Evolutionary conservation across 805 yeast genomes (phyloP).

Genomic region (Nadsonia fulvescens): DNA sequence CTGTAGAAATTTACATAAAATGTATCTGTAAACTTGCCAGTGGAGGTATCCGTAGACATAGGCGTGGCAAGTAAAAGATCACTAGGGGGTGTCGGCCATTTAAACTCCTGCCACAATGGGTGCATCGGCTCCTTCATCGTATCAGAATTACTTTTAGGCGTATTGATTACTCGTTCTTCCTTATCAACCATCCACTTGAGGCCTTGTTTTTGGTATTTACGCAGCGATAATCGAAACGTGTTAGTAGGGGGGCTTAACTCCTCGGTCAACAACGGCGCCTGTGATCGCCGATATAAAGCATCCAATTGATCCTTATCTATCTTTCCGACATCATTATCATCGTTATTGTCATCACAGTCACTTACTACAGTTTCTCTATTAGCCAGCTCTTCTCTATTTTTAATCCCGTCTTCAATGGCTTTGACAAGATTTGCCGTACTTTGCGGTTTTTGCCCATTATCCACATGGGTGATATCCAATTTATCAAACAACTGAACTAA

Average conservation of each 20-base stretch:
- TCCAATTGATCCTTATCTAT: slow-evolving; percentile 57
- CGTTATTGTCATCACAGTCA: slow-evolving; percentile 16
- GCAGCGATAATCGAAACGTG: slow-evolving; percentile 35
- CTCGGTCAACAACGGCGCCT: slow-evolving; percentile 43
- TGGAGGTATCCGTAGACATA: slow-evolving; percentile 9
- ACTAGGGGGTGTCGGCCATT: slow-evolving; percentile 39
- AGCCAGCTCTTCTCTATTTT: slow-evolving; percentile 1
- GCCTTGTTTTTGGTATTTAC: slow-evolving; percentile 74
- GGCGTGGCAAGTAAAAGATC: slow-evolving; percentile 10
- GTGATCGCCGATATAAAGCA: slow-evolving; percentile 56
- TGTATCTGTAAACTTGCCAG: slow-evolving; percentile 2
- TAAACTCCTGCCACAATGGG: slow-evolving; percentile 70
- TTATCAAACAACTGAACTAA: slow-evolving; percentile 36
- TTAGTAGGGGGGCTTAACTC: slow-evolving; percentile 42
- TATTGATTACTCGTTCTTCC: slow-evolving; percentile 37
- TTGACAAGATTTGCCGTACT: slow-evolving; percentile 4
- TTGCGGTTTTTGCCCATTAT: slow-evolving; percentile 2
- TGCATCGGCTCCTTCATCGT: slow-evolving; percentile 39
- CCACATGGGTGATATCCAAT: slow-evolving; percentile 18
- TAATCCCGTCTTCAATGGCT: slow-evolving; percentile 5
- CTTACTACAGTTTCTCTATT: slow-evolving; percentile 4
- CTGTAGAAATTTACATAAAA: slow-evolving; percentile 68
- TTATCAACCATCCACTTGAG: slow-evolving; percentile 78
- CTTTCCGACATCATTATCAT: slow-evolving; percentile 24
- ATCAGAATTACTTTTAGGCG: slow-evolving; percentile 15